These are phyloP conservation scores for Starmerella vitae DNA, from an alignment of 805 yeast genomes.

Conservation along the genomic window DNA sequence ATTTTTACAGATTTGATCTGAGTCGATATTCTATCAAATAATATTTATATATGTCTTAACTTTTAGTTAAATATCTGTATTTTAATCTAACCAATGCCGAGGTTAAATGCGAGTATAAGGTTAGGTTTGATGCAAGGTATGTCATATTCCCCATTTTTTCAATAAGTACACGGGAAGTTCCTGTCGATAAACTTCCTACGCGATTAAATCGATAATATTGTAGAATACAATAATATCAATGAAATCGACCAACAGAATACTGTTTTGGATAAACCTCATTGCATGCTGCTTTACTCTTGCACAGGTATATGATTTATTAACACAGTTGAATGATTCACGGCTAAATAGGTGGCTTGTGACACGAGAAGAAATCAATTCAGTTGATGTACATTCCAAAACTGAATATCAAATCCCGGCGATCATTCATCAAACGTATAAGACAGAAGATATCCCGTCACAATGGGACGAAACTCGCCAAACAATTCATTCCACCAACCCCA, in stretches of 20 bases:
- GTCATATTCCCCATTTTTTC: no score
- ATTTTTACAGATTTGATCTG: no score
- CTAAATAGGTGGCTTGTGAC: slow-evolving; percentile 48
- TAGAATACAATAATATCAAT: no score
- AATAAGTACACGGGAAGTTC: no score
- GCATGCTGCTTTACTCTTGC: slow-evolving; percentile 36
- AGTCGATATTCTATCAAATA: no score
- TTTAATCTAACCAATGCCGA: no score
- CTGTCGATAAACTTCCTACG: no score
- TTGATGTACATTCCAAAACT: neutral
- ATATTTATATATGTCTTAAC: no score
- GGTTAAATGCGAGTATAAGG: no score
- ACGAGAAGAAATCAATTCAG: slow-evolving; percentile 31
- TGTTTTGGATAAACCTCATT: slow-evolving; percentile 19
- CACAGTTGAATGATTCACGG: slow-evolving; percentile 61
- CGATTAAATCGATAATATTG: no score
- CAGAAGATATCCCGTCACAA: slow-evolving; percentile 57
- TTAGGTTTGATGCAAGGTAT: no score
- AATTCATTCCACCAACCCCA: slow-evolving; percentile 71
- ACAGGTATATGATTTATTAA: slow-evolving; percentile 55
- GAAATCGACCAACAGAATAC: slow-evolving; percentile 5
- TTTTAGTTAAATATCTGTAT: no score
- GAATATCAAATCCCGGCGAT: slow-evolving; percentile 54
- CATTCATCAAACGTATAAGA: slow-evolving; percentile 87
- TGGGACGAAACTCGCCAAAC: slow-evolving; percentile 71